Percentiles rank a stretch among this genome's conserved stretches.
These are phyloP conservation scores for Arthrinium puccinioides DNA, from an alignment of 2,329 filamentous ascomycete species.

Conservation along the genomic window DNA sequence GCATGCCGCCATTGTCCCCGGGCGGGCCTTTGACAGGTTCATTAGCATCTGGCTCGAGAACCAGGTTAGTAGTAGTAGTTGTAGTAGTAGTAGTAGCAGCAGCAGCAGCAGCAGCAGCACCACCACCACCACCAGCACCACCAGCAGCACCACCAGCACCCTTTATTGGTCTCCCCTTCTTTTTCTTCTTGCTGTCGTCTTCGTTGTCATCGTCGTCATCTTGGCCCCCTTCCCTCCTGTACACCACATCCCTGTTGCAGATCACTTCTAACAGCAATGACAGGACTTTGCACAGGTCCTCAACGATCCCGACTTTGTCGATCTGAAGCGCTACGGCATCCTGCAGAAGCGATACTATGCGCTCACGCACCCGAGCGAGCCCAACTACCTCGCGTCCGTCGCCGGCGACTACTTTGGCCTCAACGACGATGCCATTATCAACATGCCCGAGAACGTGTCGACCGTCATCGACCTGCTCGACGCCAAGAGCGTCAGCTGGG, in stretches of 20 bases:
- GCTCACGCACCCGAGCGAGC: conserved; percentile 34
- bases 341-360: conserved; percentile 36
- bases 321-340: conserved; percentile 35
- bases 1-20: conserved; percentile 21
- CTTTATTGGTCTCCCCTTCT: background rate
- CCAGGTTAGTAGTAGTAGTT: conserved; percentile 21
- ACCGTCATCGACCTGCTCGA: conserved; percentile 40
- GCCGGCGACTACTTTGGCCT: conserved; percentile 41
- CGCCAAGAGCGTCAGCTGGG: conserved; percentile 30
- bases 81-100: too few species aligned
- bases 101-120: too few species aligned
- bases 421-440: conserved; percentile 35
- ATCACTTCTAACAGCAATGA: background rate
- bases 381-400: conserved; percentile 39
- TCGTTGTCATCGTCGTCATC: background rate
- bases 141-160: too few species aligned
- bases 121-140: too few species aligned
- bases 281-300: conserved; percentile 36
- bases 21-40: conserved; percentile 32
- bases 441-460: conserved; percentile 35
- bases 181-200: background rate
- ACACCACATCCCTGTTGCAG: background rate
- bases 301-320: conserved; percentile 29
- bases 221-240: background rate
- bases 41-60: conserved; percentile 39